Evolutionary conservation across 2,329 filamentous ascomycete species (phyloP).

Genomic region (Paramyrothecium roridum): DNA sequence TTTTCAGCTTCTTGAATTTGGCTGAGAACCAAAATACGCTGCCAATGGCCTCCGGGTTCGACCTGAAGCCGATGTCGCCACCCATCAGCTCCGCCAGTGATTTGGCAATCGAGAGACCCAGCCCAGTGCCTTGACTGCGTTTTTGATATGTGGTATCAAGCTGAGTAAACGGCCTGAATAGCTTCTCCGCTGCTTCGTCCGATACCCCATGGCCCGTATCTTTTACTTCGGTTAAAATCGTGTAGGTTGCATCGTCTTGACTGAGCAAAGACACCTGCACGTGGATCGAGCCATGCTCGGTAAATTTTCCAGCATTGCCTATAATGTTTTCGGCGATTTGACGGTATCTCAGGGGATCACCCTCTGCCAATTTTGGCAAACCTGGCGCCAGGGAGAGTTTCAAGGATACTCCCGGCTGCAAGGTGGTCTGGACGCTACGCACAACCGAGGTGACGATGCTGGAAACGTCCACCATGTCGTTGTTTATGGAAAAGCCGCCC

Average conservation of each 20-base stretch:
- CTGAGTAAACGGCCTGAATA: constrained; percentile 56
- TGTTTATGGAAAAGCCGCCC: constrained; percentile 54
- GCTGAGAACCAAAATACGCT: constrained; percentile 52
- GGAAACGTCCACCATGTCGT: constrained; percentile 47
- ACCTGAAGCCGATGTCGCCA: constrained; percentile 37
- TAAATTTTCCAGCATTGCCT: constrained; percentile 61
- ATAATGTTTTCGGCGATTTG: constrained; percentile 62
- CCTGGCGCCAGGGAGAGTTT: constrained; percentile 38
- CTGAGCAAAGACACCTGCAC: constrained; percentile 36
- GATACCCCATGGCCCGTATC: constrained; percentile 55
- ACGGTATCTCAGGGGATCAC: constrained; percentile 57
- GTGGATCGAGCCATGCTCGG: constrained; percentile 49
- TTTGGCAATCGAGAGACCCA: constrained; percentile 56
- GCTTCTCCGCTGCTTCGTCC: constrained; percentile 35
- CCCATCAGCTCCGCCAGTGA: constrained; percentile 54
- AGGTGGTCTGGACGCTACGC: constrained; percentile 42
- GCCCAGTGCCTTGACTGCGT: constrained; percentile 51
- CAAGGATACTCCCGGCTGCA: constrained; percentile 44
- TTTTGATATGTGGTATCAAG: constrained; percentile 51
- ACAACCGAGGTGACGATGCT: constrained; percentile 45
- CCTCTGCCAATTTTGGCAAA: constrained; percentile 47
- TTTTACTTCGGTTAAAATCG: constrained; percentile 47
- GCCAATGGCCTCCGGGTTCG: constrained; percentile 42
- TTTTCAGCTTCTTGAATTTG: constrained; percentile 32
- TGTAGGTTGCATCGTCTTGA: constrained; percentile 39